Conservation (phyloP, 1,139 yeast species). For the Yamadazyma triangularis region DNA sequence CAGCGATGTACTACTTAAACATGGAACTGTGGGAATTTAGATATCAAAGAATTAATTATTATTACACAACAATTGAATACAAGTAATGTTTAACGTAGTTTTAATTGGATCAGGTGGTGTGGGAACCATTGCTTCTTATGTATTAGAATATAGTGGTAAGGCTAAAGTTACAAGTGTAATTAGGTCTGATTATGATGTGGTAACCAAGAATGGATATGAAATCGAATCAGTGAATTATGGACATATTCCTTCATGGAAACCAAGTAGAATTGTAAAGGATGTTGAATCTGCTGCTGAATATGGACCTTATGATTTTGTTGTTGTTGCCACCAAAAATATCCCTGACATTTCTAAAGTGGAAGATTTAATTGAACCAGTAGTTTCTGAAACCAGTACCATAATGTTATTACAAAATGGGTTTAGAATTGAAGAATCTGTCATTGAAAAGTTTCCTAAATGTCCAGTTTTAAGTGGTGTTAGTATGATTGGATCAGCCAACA, state of each 20-base stretch:
- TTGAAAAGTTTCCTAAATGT: constrained; percentile 52
- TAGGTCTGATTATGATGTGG: constrained; percentile 60
- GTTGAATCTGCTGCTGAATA: constrained; percentile 40
- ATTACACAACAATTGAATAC: not conserved
- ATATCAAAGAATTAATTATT: too few species aligned
- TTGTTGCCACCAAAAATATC: constrained; percentile 66
- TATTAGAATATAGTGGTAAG: constrained; percentile 39
- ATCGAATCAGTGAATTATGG: constrained; percentile 41
- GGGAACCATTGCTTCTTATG: constrained; percentile 64
- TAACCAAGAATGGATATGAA: constrained; percentile 49
- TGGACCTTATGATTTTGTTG: constrained; percentile 60
- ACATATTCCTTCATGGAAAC: constrained; percentile 42
- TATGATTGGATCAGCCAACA: constrained; percentile 59
- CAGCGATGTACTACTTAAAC: too few species aligned
- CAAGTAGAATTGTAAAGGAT: constrained; percentile 38
- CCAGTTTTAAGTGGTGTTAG: constrained; percentile 63
- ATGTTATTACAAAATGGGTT: constrained; percentile 70
- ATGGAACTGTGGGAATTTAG: too few species aligned
- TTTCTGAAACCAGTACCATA: constrained; percentile 35
- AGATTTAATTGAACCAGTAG: not conserved
- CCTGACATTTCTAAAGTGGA: constrained; percentile 27
- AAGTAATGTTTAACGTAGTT: constrained; percentile 20
- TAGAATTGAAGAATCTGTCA: constrained; percentile 59
- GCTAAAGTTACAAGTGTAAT: constrained; percentile 57
- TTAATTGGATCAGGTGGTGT: constrained; percentile 52